A percentile compares a stretch with the other conserved stretches of the same genome.
phyloP scores from a whole-genome alignment of 352 stramenopile species.

The Globisporangium cederbergense region DNA sequence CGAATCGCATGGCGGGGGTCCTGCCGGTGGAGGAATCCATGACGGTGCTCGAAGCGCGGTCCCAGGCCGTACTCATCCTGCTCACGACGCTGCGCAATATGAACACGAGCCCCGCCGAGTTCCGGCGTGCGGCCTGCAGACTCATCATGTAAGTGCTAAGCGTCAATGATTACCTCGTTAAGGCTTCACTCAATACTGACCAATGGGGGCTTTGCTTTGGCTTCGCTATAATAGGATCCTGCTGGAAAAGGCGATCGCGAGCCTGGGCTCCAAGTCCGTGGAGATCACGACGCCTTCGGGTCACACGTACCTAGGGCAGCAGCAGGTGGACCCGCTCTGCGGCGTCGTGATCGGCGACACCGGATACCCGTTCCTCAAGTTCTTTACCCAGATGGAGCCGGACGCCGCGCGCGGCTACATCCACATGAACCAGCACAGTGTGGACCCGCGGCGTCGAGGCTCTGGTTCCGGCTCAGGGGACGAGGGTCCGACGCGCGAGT shows the following conservation, averaged over 20 bases:
- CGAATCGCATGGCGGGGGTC: background rate
- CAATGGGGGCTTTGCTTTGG: background rate
- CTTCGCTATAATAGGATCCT: slow-evolving; percentile 31
- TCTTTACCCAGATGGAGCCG: slow-evolving; percentile 54
- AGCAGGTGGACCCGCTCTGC: slow-evolving; percentile 26
- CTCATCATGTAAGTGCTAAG: slow-evolving; percentile 37
- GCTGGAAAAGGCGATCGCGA: slow-evolving; percentile 47
- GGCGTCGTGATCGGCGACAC: slow-evolving; percentile 37
- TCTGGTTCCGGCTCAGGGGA: no score
- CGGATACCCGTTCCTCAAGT: slow-evolving; percentile 40
- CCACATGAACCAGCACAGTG: slow-evolving; percentile 14
- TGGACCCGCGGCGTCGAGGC: background rate
- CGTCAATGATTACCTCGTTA: no score
- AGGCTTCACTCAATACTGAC: background rate
- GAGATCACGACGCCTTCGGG: slow-evolving; percentile 33
- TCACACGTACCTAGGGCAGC: slow-evolving; percentile 27
- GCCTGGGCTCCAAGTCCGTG: slow-evolving; percentile 27
- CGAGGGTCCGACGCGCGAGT: background rate
- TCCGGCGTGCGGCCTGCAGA: slow-evolving; percentile 35
- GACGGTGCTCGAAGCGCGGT: slow-evolving; percentile 41
- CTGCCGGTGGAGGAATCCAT: slow-evolving; percentile 21
- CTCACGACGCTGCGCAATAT: slow-evolving; percentile 47
- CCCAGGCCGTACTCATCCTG: slow-evolving; percentile 38
- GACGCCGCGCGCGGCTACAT: slow-evolving; percentile 31
- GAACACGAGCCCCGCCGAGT: slow-evolving; percentile 23